A percentile compares a stretch with the other conserved stretches of the same genome.
These are phyloP conservation scores for Cyclotella atomus DNA, from an alignment of 108 stramenopile genomes.

Conservation along the genomic window DNA sequence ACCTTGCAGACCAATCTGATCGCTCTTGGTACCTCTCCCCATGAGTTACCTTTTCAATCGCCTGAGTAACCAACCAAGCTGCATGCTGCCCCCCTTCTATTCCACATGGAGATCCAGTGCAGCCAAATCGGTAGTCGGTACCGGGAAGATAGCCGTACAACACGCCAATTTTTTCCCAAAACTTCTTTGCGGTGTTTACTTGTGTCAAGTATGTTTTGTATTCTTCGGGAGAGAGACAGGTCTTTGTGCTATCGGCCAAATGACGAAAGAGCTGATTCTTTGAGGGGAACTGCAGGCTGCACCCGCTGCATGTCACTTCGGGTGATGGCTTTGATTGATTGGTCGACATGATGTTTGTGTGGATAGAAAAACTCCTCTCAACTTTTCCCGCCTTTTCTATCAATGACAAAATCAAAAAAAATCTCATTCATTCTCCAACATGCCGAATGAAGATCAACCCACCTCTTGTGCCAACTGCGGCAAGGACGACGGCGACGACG, in stretches of 20 bases:
- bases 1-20: slow-evolving; percentile 19
- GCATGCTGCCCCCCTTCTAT: slow-evolving; percentile 58
- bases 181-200: slow-evolving; percentile 34
- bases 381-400: too few relatives aligned
- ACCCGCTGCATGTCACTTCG: slow-evolving; percentile 61
- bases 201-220: slow-evolving; percentile 52
- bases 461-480: too few relatives aligned
- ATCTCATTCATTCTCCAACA: too few relatives aligned
- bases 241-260: slow-evolving; percentile 60
- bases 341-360: too few relatives aligned
- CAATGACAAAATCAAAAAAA: too few relatives aligned
- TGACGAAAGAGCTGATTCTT: slow-evolving; percentile 76
- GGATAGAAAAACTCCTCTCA: too few relatives aligned
- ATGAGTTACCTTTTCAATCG: slow-evolving; percentile 51
- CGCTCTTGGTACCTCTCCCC: slow-evolving; percentile 21
- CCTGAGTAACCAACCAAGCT: slow-evolving; percentile 57
- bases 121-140: slow-evolving; percentile 26
- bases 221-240: slow-evolving; percentile 65
- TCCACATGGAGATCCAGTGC: slow-evolving; percentile 5
- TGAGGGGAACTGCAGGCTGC: slow-evolving; percentile 56
- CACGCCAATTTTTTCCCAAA: slow-evolving; percentile 65
- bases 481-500: too few relatives aligned
- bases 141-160: slow-evolving; percentile 76
- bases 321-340: too few relatives aligned
- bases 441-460: too few relatives aligned